Base-by-base conservation (phyloP, 1,284 basidiomycete genomes). In the Malassezia furfur region DNA sequence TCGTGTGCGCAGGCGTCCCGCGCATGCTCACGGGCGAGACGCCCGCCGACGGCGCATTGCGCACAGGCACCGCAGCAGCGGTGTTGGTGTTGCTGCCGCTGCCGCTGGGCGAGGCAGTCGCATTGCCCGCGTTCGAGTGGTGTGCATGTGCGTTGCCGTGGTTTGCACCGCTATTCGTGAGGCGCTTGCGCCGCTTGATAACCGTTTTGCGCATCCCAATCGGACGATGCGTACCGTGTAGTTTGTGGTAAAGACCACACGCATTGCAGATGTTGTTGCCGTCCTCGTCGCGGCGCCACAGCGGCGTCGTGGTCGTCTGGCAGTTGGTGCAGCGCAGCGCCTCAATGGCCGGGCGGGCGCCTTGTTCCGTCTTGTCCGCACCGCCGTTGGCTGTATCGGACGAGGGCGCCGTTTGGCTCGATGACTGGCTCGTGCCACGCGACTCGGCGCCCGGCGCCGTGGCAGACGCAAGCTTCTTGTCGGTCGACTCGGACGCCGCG, bases 191-290 rank as follows among this genome's bases (percentile, higher is more conserved):
- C 35, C 93, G 84, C 79, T 98, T 98, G 80, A 98, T 98, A 66
- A 96, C 90, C 3, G 88, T 87, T 80, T 96, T 96, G 78, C 94
- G 96, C 90, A 98, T 91, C 55, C 89, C 89, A 61, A 93, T 93
- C 32, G 93, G 93, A 40, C 93, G 84, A 68, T 96, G 91, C 0
- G 88, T 90, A 54, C 91, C 90, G 79, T 98, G 93, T 11, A 98
- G 81, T 78, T 98, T 98, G 80, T 91, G 91, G 78, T 96, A 98
- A 5, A 98, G 82, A 57, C 91, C 51, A 51, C 77, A 89, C 80
- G 87, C 88, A 68, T 90, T 89, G 79, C 88, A 90, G 46, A 89
- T 86, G 1, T 87, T 88, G 79, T 88, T 88, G 53, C 88, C 88
- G 72, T 89, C 87, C 66, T 88, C 87, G 69, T 89, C 87, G 75